A percentile compares a stretch with the other conserved stretches of the same genome.
Conservation (phyloP, 1,284 basidiomycete genomes). For the Vanrija pseudolonga region DNA sequence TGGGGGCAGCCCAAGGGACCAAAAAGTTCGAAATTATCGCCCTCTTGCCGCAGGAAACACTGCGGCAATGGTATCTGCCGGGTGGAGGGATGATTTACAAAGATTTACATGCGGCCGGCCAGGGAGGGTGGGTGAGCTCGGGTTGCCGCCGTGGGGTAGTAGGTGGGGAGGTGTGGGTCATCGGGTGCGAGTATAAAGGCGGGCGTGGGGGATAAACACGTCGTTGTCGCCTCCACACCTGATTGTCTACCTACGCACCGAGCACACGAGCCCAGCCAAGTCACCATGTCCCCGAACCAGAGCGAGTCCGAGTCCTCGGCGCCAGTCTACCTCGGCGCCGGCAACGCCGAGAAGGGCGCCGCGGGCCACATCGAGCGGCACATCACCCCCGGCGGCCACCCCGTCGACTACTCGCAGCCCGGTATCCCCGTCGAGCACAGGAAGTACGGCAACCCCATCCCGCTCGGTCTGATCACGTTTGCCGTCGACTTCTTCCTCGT, state of each 20-base stretch:
- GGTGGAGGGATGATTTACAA: no score
- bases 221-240: no score
- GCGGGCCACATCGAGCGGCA: slow-evolving; percentile 8
- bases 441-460: slow-evolving; percentile 21
- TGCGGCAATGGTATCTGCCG: slow-evolving; percentile 1
- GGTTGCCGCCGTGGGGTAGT: no score
- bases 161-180: no score
- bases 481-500: slow-evolving; percentile 6
- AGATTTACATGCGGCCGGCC: no score
- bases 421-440: slow-evolving; percentile 22
- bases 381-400: slow-evolving; percentile 22
- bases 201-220: no score
- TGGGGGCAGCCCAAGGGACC: no score
- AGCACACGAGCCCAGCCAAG: no score
- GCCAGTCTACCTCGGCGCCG: slow-evolving; percentile 13
- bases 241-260: no score
- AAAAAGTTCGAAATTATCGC: slow-evolving; percentile 2
- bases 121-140: no score
- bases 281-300: not conserved
- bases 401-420: slow-evolving; percentile 22
- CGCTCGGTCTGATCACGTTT: slow-evolving; percentile 15
- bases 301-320: not conserved
- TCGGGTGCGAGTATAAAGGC: no score
- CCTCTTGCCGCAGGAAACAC: slow-evolving; percentile 11
- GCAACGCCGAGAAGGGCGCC: slow-evolving; percentile 18